Conservation (phyloP, 345 rosid species). For the Durio zibethinus region DNA sequence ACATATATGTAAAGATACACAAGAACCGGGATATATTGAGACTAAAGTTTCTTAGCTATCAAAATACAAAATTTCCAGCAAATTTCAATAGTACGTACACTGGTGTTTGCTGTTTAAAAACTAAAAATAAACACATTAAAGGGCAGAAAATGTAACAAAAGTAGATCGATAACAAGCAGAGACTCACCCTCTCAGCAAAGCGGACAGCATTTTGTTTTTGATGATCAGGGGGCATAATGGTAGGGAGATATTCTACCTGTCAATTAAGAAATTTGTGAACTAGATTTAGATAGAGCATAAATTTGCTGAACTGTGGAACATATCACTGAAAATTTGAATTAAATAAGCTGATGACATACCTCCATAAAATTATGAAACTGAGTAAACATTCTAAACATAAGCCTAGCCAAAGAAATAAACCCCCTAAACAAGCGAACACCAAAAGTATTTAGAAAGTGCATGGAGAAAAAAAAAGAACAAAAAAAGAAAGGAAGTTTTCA, state of each 20-base stretch:
- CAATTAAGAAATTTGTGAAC: conserved; percentile 13
- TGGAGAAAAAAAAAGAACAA: conserved; percentile 5
- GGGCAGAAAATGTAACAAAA: neutral
- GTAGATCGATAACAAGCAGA: conserved; percentile 7
- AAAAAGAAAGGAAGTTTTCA: conserved; percentile 8
- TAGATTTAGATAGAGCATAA: neutral
- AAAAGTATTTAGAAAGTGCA: neutral
- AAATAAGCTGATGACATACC: conserved; percentile 36
- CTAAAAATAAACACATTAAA: neutral
- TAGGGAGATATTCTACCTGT: conserved; percentile 92
- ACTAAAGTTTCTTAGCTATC: neutral
- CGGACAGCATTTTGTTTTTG: conserved; percentile 60
- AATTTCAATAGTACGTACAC: neutral
- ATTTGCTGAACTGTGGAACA: neutral
- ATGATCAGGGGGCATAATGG: conserved; percentile 58
- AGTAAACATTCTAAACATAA: conserved; percentile 95
- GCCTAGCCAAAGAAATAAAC: conserved; percentile 61
- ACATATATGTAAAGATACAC: neutral
- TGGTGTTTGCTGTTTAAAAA: neutral
- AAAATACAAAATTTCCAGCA: neutral
- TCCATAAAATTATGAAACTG: conserved; percentile 99
- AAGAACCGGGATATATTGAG: neutral
- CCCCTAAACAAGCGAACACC: conserved; percentile 49
- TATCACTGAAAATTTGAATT: conserved; percentile 5
- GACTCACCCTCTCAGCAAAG: conserved; percentile 77